Evolutionary conservation across 2,329 filamentous ascomycete species (phyloP).

Genomic region (Pyricularia sp.): DNA sequence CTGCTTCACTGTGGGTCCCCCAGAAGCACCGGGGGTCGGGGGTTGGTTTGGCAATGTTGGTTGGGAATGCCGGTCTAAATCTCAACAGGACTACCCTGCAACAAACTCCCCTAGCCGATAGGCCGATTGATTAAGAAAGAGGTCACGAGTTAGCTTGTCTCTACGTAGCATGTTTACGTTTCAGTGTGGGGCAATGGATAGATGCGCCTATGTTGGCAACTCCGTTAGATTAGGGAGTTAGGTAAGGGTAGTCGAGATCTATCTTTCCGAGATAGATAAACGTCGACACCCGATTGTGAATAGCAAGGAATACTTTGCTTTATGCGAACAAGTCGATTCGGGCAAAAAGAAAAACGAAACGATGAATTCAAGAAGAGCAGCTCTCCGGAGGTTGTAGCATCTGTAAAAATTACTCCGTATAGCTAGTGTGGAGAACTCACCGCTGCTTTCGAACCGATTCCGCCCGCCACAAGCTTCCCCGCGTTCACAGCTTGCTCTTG

Average conservation of each 20-base stretch:
- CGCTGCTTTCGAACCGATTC: background rate
- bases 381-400: background rate
- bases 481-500: background rate
- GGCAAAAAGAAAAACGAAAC: background rate
- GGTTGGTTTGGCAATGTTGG: background rate
- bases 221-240: background rate
- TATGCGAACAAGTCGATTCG: background rate
- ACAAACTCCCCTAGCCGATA: background rate
- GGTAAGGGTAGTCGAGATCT: background rate
- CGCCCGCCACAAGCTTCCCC: background rate
- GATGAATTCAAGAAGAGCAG: background rate
- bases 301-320: background rate
- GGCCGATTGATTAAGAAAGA: background rate
- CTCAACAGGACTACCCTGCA: background rate
- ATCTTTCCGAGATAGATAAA: background rate
- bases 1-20: background rate
- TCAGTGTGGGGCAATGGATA: background rate
- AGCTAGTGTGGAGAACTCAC: background rate
- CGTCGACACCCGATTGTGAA: background rate
- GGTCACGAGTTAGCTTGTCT: background rate
- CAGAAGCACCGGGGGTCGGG: background rate
- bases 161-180: background rate
- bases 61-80: background rate
- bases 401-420: background rate
- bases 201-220: background rate